These are phyloP conservation scores for Phytophthora palmivora DNA, from an alignment of 352 stramenopile species.

Conservation along the genomic window DNA sequence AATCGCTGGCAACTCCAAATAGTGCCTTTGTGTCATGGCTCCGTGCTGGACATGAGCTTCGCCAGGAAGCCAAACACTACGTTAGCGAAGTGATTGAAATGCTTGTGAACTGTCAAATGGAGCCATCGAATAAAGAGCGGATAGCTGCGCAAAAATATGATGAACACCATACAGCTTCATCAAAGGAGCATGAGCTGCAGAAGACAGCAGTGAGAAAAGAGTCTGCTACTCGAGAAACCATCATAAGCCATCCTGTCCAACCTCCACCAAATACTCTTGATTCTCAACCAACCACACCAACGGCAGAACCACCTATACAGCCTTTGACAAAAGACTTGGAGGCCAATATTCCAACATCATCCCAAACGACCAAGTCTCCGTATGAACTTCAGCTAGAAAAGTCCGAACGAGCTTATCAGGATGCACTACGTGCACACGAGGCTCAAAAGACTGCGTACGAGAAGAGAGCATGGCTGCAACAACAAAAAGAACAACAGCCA, in stretches of 20 bases:
- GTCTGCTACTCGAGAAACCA: constrained; percentile 1
- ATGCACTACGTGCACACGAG: constrained; percentile 46
- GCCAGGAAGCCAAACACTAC: constrained; percentile 88
- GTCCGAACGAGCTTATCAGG: constrained; percentile 54
- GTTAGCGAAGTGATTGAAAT: constrained; percentile 85
- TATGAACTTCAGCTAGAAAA: constrained; percentile 55
- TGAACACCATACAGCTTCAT: not conserved
- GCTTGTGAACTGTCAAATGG: constrained; percentile 61
- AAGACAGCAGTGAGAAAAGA: not conserved
- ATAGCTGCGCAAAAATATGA: constrained; percentile 1
- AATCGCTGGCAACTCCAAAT: constrained; percentile 52
- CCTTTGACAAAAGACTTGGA: not conserved
- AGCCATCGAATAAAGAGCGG: constrained; percentile 26
- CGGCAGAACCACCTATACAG: not conserved
- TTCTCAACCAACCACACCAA: not conserved
- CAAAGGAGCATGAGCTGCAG: constrained; percentile 2
- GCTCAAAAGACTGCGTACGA: constrained; percentile 45
- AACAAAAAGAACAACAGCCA: constrained; percentile 20
- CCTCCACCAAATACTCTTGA: not conserved
- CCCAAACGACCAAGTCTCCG: constrained; percentile 36
- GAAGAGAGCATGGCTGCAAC: constrained; percentile 40
- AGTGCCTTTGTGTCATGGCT: constrained; percentile 92
- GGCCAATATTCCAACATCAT: not conserved
- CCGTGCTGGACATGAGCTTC: constrained; percentile 86
- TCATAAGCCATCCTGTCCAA: constrained; percentile 1